A percentile compares a stretch with the other conserved stretches of the same genome.
Conservation (phyloP, 139 green algal species). For the Zygnema circumcarinatum region DNA sequence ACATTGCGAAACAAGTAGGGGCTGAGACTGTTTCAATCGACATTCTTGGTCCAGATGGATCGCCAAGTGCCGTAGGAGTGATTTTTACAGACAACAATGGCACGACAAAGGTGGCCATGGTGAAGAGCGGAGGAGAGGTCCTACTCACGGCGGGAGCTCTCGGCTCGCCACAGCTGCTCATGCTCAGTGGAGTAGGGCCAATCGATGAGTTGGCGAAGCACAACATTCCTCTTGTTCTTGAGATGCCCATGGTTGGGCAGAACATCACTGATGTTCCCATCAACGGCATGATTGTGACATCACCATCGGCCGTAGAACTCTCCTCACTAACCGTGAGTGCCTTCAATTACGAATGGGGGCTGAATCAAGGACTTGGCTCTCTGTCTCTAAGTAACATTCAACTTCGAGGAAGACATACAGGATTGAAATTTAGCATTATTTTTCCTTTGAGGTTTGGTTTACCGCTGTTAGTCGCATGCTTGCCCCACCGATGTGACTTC, state of each 20-base stretch:
- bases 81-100: constrained; percentile 13
- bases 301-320: constrained; percentile 14
- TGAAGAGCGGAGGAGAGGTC: constrained; percentile 27
- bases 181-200: constrained; percentile 35
- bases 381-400: background rate
- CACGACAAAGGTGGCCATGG: background rate
- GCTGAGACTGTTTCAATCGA: too few species aligned
- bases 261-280: constrained; percentile 43
- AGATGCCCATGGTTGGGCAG: background rate
- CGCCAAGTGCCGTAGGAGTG: constrained; percentile 12
- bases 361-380: background rate
- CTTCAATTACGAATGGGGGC: background rate
- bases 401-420: background rate
- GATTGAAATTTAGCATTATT: background rate
- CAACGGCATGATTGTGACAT: constrained; percentile 30
- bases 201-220: constrained; percentile 22
- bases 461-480: too few species aligned
- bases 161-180: constrained; percentile 31
- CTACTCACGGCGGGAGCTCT: constrained; percentile 35
- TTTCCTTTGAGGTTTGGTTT: too few species aligned
- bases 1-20: too few species aligned
- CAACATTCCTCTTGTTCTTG: constrained; percentile 22
- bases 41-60: background rate
- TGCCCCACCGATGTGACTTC: too few species aligned
- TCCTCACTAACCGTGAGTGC: constrained; percentile 1